Evolutionary conservation across 2,329 filamentous ascomycete species (phyloP), one percentile per base, ranked within the genome.

Genomic region (Mycosphaerella arachidis): DNA sequence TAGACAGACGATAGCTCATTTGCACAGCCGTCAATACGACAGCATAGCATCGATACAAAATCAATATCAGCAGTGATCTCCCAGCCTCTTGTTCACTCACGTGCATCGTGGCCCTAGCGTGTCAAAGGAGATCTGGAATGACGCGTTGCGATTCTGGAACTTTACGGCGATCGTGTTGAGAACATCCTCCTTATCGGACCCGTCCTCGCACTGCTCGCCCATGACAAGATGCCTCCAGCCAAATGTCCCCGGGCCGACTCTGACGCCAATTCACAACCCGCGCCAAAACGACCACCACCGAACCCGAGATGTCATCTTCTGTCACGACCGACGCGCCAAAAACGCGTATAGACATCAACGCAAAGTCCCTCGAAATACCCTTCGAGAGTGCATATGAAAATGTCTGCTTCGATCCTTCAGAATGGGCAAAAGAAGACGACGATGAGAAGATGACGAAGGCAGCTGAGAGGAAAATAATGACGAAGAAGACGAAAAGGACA

Each of bases 331-430:
- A 43, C 37, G 37, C 37, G 37, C 16, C 37, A 6, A n/a, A 40
- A 13, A 40, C 37, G 37, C 37, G 37, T 43, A 43, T 7, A 43
- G 7, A 43, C 37, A 43, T 2, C 3, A 12, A n/a, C 2, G 13
- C 37, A 43, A 43, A 6, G 37, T 43, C 2, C 37, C 37, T 16
- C 37, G 37, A 43, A n/a, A 43, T 7, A 5, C 16, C 37, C 6
- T 43, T 43, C 10, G 37, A 43, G 37, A 12, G 37, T 7, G 37
- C 56, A 20, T 56, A 60, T 29, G 48, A 53, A n/a, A 56, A 60
- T 35, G 35, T 60, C 9, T 60, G 58, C 48, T 43, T 60, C 16
- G 6, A 33, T 6, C 43, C 40, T 24, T 35, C 53, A 4, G 33
- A 27, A 9, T 56, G 46, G 13, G 37, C 30, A 5, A 24, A 16